Evolutionary conservation across 2,329 filamentous ascomycete species (phyloP), one percentile per base, ranked within the genome.

Genomic region (Arachnomyces sp.): DNA sequence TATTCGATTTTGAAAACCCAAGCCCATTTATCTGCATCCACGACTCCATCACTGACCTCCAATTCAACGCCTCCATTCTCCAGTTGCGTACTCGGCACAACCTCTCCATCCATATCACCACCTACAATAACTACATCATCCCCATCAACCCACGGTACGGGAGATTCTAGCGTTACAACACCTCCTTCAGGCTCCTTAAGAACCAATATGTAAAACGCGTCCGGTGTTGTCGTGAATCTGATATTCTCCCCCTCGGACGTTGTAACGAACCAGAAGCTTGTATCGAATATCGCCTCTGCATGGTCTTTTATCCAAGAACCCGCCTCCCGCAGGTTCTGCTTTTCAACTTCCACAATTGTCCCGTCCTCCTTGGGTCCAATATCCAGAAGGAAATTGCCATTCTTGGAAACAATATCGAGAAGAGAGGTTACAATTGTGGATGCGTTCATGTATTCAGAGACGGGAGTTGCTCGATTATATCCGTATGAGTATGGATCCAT

Each of bases 401-500:
- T 75, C 53, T 75, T 76, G 42, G 62, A 63, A 0, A 73, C 64
- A 46, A 75, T 74, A 43, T 76, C 72, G 2, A 75, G 63, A 0
- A 76, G 64, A 3, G 59, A 63, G 11, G 58, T 57, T 0, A 78
- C 60, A 16, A 79, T 61, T 0, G 56, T 63, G 6, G 53, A 60
- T 0, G 73, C 69, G 31, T 70, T 75, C 66, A 79, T 72, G 52
- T 77, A 77, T 7, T 59, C 61, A 1, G 49, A 52, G 2, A 57
- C 49, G 0, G 68, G 62, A 0, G 74, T 80, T 1, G 73, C 73
- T 5, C 68, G 61, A 51, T 80, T 79, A 57, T 73, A 79, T 2
- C 75, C 76, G 48, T 79, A 79, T 45, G 63, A 68, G 49, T 66
- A 78, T 0, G 76, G 75, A 48, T 79, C 76, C 71, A 80, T 74